Evolutionary conservation across 2,329 filamentous ascomycete genomes (phyloP).

Genomic region (Camillea tinctor): DNA sequence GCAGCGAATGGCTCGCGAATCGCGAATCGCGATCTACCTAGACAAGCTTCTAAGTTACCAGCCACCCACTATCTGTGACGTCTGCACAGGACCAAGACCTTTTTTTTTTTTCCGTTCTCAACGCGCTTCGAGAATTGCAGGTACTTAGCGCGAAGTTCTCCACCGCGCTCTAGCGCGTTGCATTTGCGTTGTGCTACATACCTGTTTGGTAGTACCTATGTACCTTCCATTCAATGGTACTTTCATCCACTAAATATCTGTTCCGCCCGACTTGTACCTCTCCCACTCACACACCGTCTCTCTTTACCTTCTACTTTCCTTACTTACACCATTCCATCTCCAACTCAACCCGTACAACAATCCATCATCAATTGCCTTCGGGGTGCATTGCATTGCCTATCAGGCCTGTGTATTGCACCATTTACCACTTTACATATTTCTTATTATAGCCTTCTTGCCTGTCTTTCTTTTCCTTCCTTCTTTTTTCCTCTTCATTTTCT

Average conservation of each 20-base stretch:
- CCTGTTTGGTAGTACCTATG: not conserved
- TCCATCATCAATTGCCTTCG: not conserved
- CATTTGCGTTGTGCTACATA: not conserved
- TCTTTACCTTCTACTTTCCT: constrained; percentile 9
- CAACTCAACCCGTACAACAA: not conserved
- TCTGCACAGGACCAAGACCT: constrained; percentile 13
- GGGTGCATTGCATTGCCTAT: not conserved
- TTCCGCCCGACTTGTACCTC: constrained; percentile 24
- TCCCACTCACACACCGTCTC: constrained; percentile 10
- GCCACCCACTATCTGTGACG: constrained; percentile 19
- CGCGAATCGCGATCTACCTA: no score
- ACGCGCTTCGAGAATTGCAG: constrained; percentile 19
- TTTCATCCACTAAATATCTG: constrained; percentile 22
- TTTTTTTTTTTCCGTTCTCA: not conserved
- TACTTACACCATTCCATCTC: constrained; percentile 6
- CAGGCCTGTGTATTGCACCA: not conserved
- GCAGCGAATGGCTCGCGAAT: no score
- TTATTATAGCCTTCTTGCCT: not conserved
- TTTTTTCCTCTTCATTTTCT: no score
- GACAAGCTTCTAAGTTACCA: not conserved
- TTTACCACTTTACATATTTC: not conserved
- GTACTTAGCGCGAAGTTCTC: constrained; percentile 28
- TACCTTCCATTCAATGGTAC: constrained; percentile 17
- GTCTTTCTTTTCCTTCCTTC: not conserved
- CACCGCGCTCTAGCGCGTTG: constrained; percentile 24